Evolutionary conservation across 495 filamentous ascomycete species (phyloP).

Genomic region (Recurvomyces mirabilis): DNA sequence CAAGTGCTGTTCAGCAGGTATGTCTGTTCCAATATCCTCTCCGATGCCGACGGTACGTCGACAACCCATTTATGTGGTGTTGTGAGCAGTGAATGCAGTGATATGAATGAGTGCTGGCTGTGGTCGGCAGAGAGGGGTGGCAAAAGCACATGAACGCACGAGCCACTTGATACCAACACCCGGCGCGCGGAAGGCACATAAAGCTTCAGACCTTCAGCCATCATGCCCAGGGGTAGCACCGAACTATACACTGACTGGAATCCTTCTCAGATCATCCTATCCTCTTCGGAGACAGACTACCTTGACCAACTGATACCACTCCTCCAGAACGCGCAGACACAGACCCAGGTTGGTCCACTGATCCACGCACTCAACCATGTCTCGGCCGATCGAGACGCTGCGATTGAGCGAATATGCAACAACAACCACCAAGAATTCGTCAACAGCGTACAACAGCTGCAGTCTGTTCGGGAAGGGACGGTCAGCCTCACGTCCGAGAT

Average conservation of each 20-base stretch:
- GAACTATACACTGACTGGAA: no score
- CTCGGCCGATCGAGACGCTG: constrained; percentile 71
- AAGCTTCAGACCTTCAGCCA: no score
- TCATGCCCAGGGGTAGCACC: no score
- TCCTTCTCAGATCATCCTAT: constrained; percentile 72
- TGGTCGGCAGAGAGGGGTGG: no score
- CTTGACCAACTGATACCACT: constrained; percentile 89
- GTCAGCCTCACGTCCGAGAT: constrained; percentile 84
- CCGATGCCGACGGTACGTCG: no score
- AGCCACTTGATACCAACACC: no score
- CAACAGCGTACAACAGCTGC: constrained; percentile 79
- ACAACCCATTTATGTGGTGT: no score
- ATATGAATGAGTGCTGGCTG: no score
- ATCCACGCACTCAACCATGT: constrained; percentile 68
- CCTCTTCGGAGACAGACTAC: constrained; percentile 83
- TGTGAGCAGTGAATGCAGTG: no score
- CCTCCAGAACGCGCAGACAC: constrained; percentile 68
- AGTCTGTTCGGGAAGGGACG: constrained; percentile 79
- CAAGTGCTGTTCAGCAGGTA: constrained; percentile 31
- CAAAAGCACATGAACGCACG: no score
- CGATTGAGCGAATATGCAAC: constrained; percentile 91
- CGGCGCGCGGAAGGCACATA: no score
- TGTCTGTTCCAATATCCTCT: no score
- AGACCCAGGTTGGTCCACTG: constrained; percentile 48
- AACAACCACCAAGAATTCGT: constrained; percentile 96